Percentiles rank a stretch among this genome's conserved stretches.
Evolutionary conservation across 2,329 filamentous ascomycete genomes (phyloP).

Genomic region (Colletotrichum chlorophyti): DNA sequence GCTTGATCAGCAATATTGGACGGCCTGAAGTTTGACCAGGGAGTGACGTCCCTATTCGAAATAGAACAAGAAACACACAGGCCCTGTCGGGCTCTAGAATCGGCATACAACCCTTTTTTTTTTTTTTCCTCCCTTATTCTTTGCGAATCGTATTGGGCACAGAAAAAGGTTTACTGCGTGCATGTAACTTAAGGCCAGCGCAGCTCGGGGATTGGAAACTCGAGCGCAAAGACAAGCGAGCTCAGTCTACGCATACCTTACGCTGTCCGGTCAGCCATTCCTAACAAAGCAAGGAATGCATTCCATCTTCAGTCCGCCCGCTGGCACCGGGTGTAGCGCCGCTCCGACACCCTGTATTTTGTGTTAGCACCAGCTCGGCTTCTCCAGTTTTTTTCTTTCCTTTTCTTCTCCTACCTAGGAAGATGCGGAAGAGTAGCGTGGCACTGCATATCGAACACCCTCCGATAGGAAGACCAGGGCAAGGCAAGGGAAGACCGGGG

Average conservation of each 20-base stretch:
- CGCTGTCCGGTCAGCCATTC: slow-evolving; percentile 6
- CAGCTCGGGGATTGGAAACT: slow-evolving; percentile 1
- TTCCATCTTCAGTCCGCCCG: slow-evolving; percentile 22
- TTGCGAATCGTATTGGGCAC: slow-evolving; percentile 4
- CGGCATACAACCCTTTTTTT: no score
- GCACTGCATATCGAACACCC: slow-evolving; percentile 25
- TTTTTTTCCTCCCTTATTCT: no score
- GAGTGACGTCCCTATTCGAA: slow-evolving; percentile 9
- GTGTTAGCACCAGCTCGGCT: slow-evolving; percentile 25
- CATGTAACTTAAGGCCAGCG: no score
- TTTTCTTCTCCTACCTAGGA: slow-evolving; percentile 8
- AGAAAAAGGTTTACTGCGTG: slow-evolving; percentile 1
- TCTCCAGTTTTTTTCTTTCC: slow-evolving; percentile 16
- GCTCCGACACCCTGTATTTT: slow-evolving; percentile 11
- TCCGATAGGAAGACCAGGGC: slow-evolving; percentile 19
- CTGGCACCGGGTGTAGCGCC: slow-evolving; percentile 11
- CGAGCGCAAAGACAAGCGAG: slow-evolving; percentile 1
- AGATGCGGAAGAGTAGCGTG: slow-evolving; percentile 20
- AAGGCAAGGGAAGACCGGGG: slow-evolving; percentile 17
- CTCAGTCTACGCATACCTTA: neutral
- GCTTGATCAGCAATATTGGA: slow-evolving; percentile 19
- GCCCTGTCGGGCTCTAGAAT: neutral
- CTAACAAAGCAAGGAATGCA: slow-evolving; percentile 3
- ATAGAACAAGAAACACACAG: slow-evolving; percentile 10
- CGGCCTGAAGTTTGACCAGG: slow-evolving; percentile 10